Conservation (phyloP, 345 rosid genomes). For the Aquilaria sinensis region DNA sequence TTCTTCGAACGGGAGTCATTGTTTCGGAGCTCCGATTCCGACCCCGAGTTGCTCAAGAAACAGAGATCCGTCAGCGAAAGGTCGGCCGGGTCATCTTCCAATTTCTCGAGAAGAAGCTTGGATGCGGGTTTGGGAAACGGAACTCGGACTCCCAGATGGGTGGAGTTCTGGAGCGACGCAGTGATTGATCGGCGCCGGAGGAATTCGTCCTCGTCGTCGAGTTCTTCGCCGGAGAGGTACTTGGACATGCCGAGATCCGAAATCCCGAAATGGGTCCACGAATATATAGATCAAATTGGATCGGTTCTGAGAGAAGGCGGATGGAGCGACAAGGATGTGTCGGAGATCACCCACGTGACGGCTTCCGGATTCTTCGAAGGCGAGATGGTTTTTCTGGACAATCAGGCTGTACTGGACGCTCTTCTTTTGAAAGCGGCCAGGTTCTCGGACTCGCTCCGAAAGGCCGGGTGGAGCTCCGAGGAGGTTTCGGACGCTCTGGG, state of each 20-base stretch:
- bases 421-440: conserved; percentile 84
- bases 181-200: conserved; percentile 73
- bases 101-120: conserved; percentile 57
- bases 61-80: conserved; percentile 66
- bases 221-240: conserved; percentile 71
- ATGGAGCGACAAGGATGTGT: conserved; percentile 78
- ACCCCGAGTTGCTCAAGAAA: conserved; percentile 37
- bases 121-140: conserved; percentile 41
- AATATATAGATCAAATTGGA: conserved; percentile 67
- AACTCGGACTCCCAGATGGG: conserved; percentile 77
- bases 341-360: conserved; percentile 70
- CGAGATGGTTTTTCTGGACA: conserved; percentile 72
- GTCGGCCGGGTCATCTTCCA: conserved; percentile 43
- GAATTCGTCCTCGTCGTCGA: conserved; percentile 53
- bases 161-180: conserved; percentile 94
- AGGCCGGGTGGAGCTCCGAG: conserved; percentile 98
- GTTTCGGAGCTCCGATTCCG: conserved; percentile 44
- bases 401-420: conserved; percentile 74
- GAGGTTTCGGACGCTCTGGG: conserved; percentile 87
- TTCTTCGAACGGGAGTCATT: conserved; percentile 81
- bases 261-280: conserved; percentile 81
- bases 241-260: conserved; percentile 60
- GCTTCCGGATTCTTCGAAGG: conserved; percentile 82
- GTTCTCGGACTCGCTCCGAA: conserved; percentile 76
- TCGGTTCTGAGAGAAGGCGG: conserved; percentile 81